Evolutionary conservation across 441 rosid species (phyloP).

Genomic region (Syzygium syzygioides): DNA sequence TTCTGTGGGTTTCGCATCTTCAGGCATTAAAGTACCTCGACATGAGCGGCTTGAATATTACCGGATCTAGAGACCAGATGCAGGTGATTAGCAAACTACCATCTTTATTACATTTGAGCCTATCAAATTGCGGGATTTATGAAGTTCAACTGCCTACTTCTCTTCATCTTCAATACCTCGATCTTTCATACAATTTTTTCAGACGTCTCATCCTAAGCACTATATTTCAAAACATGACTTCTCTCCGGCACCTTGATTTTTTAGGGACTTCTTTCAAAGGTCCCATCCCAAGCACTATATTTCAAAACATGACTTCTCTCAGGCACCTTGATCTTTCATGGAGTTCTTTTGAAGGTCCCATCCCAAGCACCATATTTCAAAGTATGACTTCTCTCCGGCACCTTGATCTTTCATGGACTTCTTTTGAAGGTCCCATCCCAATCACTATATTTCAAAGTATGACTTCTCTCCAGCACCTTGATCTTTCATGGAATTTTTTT

Average conservation of each 20-base stretch:
- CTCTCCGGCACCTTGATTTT: not conserved
- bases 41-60: not conserved
- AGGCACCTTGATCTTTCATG: rapidly evolving
- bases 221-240: not conserved
- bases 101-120: not conserved
- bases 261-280: rapidly evolving
- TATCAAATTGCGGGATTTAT: not conserved
- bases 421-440: not conserved
- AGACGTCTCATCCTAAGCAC: not conserved
- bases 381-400: not conserved
- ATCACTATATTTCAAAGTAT: not conserved
- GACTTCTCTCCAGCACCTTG: not conserved
- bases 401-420: rapidly evolving
- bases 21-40: not conserved
- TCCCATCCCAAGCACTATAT: not conserved
- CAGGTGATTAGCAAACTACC: not conserved
- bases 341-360: not conserved
- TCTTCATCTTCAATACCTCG: not conserved
- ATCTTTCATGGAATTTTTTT: too few species aligned
- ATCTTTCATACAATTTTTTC: rapidly evolving
- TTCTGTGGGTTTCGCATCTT: not conserved
- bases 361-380: not conserved
- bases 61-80: not conserved
- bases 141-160: not conserved
- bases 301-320: not conserved